Percentiles rank a stretch among this genome's conserved stretches.
Conservation (phyloP, 768 basidiomycete genomes). For the Suillus tomentosus region DNA sequence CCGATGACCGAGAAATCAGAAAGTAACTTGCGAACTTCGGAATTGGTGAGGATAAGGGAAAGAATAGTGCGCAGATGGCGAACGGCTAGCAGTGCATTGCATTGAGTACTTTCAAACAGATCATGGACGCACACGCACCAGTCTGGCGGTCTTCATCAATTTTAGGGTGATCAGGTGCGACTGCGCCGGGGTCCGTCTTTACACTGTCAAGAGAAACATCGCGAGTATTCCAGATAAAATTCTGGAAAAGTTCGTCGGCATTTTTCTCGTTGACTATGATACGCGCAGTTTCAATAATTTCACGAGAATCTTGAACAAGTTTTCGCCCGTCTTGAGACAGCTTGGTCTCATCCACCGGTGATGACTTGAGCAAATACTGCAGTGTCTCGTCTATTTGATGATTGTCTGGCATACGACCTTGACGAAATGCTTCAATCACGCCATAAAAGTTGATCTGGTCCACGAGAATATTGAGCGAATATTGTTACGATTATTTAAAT, state of each 20-base stretch:
- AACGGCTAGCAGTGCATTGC: slow-evolving; percentile 52
- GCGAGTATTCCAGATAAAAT: slow-evolving; percentile 82
- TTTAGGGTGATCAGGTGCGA: slow-evolving; percentile 53
- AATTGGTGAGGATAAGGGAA: slow-evolving; percentile 87
- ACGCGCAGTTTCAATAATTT: slow-evolving; percentile 76
- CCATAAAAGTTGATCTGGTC: slow-evolving; percentile 73
- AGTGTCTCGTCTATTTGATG: slow-evolving; percentile 76
- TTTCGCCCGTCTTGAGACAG: slow-evolving; percentile 78
- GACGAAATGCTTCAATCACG: slow-evolving; percentile 77
- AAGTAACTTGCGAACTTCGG: slow-evolving; percentile 87
- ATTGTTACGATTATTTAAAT: background rate
- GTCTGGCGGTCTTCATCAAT: slow-evolving; percentile 58
- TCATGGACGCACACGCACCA: slow-evolving; percentile 43
- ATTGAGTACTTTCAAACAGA: slow-evolving; percentile 13
- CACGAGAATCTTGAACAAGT: slow-evolving; percentile 74
- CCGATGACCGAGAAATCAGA: slow-evolving; percentile 77
- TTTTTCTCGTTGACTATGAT: slow-evolving; percentile 84
- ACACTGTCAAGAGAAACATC: slow-evolving; percentile 42
- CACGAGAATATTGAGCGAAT: background rate
- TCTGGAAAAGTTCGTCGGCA: slow-evolving; percentile 87
- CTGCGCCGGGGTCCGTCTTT: slow-evolving; percentile 43
- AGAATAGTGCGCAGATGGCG: slow-evolving; percentile 87
- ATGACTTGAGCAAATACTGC: slow-evolving; percentile 59
- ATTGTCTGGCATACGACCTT: slow-evolving; percentile 80
- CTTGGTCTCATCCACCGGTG: slow-evolving; percentile 61